These are phyloP conservation scores for Aspergillus affinis DNA, from an alignment of 495 filamentous ascomycete species.

Conservation along the genomic window DNA sequence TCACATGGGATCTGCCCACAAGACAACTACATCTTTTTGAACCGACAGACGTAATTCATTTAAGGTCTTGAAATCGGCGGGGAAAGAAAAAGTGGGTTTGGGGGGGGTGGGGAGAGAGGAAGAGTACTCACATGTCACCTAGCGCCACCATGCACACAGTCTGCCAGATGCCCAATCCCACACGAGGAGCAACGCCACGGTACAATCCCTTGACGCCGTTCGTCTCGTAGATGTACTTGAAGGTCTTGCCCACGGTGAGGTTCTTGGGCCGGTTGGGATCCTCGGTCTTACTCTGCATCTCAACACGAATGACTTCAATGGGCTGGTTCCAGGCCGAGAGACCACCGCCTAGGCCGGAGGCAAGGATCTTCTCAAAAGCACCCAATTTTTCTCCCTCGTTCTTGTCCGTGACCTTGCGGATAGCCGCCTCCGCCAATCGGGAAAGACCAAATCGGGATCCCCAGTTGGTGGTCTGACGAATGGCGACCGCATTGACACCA, in stretches of 20 bases:
- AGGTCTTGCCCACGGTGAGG: constrained; percentile 90
- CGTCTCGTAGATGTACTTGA: constrained; percentile 85
- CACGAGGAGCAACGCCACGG: constrained; percentile 89
- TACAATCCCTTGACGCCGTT: constrained; percentile 94
- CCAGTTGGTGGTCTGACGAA: constrained; percentile 99
- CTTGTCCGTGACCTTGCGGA: constrained; percentile 80
- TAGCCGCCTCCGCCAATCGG: constrained; percentile 83
- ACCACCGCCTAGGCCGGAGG: constrained; percentile 85
- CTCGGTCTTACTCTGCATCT: constrained; percentile 99
- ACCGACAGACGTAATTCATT: not conserved
- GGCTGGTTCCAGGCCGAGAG: constrained; percentile 98
- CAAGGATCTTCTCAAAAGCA: constrained; percentile 84
- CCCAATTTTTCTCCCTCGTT: constrained; percentile 72
- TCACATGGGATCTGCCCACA: constrained; percentile 26
- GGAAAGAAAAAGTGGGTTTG: constrained; percentile 1
- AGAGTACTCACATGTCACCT: constrained; percentile 86
- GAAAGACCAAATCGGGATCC: constrained; percentile 92
- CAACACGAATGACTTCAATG: constrained; percentile 98
- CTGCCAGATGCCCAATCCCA: constrained; percentile 97
- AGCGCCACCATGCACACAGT: constrained; percentile 99
- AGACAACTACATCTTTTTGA: not conserved
- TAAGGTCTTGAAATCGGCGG: not conserved
- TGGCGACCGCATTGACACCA: constrained; percentile 97
- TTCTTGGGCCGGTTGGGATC: constrained; percentile 98
- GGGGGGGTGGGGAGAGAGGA: not conserved